A percentile compares a stretch with the other conserved stretches of the same genome.
phyloP scores from a whole-genome alignment of 1,139 yeast genomes.

The Magnusiomyces tetraspermus region DNA sequence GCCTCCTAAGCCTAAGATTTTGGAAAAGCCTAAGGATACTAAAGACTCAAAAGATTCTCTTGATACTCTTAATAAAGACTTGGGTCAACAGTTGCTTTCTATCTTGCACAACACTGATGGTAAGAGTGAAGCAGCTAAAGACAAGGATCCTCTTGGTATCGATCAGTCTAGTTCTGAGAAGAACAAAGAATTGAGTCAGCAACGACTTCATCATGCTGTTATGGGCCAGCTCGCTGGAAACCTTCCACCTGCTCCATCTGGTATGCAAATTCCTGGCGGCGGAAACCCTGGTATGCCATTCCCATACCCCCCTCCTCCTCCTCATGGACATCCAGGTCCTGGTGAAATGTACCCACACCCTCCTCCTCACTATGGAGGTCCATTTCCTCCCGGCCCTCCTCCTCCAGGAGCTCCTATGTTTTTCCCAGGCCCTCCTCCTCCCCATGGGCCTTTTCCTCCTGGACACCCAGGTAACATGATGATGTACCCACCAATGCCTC shows the following conservation, averaged over 20 bases:
- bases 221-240: slow-evolving; percentile 27
- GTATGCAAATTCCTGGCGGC: slow-evolving; percentile 22
- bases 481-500: slow-evolving; percentile 14
- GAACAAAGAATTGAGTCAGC: slow-evolving; percentile 25
- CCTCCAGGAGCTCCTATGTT: slow-evolving; percentile 7
- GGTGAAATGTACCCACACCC: slow-evolving; percentile 6
- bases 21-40: background rate
- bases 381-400: slow-evolving; percentile 11
- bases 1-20: background rate
- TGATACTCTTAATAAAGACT: slow-evolving; percentile 16
- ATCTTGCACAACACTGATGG: slow-evolving; percentile 27
- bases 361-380: slow-evolving; percentile 10
- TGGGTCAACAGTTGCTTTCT: slow-evolving; percentile 35
- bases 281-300: slow-evolving; percentile 12
- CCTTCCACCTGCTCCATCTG: slow-evolving; percentile 29
- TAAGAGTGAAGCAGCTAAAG: background rate
- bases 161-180: slow-evolving; percentile 14
- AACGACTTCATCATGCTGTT: slow-evolving; percentile 42
- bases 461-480: slow-evolving; percentile 17
- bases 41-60: background rate
- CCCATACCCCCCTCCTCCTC: slow-evolving; percentile 22
- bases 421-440: slow-evolving; percentile 10
- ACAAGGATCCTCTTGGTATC: background rate
- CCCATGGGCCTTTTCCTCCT: slow-evolving; percentile 19
- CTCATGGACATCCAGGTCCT: slow-evolving; percentile 7